Percentiles rank a stretch among this genome's conserved stretches.
These are phyloP conservation scores for Fraxinus xanthoxyloides DNA, from an alignment of 305 asterid genomes.

Conservation along the genomic window DNA sequence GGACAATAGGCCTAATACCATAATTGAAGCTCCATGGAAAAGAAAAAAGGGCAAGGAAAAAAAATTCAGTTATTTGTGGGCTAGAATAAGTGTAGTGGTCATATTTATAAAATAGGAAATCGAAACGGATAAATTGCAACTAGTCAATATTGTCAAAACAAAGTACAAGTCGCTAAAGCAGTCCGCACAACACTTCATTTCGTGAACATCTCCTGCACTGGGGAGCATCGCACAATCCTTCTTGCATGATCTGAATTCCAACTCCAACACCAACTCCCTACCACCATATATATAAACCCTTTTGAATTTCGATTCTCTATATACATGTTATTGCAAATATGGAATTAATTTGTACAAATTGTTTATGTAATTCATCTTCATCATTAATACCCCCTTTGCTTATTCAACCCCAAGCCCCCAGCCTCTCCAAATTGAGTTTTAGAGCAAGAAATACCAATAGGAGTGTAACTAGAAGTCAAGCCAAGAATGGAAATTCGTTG, in stretches of 20 bases:
- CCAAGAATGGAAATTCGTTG: conserved; percentile 36
- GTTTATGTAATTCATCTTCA: conserved; percentile 19
- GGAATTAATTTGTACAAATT: conserved; percentile 39
- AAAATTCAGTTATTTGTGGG: too few species aligned
- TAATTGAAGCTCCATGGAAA: too few species aligned
- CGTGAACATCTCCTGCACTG: background rate
- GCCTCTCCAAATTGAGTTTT: conserved; percentile 18
- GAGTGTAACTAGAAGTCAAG: conserved; percentile 28
- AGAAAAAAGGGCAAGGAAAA: too few species aligned
- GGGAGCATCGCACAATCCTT: conserved; percentile 1
- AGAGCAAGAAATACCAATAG: conserved; percentile 16
- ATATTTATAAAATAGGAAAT: too few species aligned
- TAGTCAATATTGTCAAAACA: background rate
- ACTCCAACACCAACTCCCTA: background rate
- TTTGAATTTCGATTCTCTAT: background rate
- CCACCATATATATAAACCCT: background rate
- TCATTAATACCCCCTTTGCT: conserved; percentile 29
- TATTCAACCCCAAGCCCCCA: conserved; percentile 20
- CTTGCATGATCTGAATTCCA: background rate
- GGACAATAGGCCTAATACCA: too few species aligned
- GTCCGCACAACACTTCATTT: background rate
- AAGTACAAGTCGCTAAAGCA: background rate
- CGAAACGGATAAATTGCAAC: background rate
- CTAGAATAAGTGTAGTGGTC: too few species aligned
- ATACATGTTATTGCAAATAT: conserved; percentile 11